Percentiles rank a stretch among this genome's conserved stretches.
These are phyloP conservation scores for Ziziphus jujuba DNA, from an alignment of 306 rosid genomes.

Conservation along the genomic window DNA sequence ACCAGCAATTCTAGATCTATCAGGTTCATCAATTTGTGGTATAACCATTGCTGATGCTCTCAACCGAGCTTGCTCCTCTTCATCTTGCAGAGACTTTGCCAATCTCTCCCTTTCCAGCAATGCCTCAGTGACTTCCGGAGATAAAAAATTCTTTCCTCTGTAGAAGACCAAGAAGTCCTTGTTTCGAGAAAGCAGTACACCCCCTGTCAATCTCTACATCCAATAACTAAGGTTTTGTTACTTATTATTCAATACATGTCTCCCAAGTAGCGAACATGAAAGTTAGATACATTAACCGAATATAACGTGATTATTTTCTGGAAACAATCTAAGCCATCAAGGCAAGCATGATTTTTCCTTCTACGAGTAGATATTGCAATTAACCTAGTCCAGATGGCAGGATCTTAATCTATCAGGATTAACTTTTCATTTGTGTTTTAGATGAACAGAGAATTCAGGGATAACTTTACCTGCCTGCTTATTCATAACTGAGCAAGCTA, in stretches of 20 bases:
- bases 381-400: neutral
- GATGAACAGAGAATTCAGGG: too few relatives aligned
- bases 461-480: neutral
- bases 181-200: conserved; percentile 79
- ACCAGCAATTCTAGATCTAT: conserved; percentile 65
- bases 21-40: conserved; percentile 41
- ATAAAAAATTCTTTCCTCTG: conserved; percentile 85
- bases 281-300: neutral
- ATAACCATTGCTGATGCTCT: conserved; percentile 69
- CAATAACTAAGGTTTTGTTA: conserved; percentile 23
- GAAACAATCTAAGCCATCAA: conserved; percentile 19
- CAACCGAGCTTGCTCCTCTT: conserved; percentile 92
- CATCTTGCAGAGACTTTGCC: conserved; percentile 76
- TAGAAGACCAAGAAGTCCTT: conserved; percentile 92
- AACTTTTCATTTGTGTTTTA: neutral
- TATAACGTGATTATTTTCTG: neutral
- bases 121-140: conserved; percentile 70
- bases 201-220: conserved; percentile 88
- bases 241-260: conserved; percentile 6
- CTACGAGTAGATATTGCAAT: neutral
- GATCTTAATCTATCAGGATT: neutral
- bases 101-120: conserved; percentile 82
- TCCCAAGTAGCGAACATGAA: neutral
- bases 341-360: neutral
- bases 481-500: conserved; percentile 8